These are phyloP conservation scores for Corrigiola litoralis DNA, from an alignment of 179 eudicot species.

Conservation along the genomic window DNA sequence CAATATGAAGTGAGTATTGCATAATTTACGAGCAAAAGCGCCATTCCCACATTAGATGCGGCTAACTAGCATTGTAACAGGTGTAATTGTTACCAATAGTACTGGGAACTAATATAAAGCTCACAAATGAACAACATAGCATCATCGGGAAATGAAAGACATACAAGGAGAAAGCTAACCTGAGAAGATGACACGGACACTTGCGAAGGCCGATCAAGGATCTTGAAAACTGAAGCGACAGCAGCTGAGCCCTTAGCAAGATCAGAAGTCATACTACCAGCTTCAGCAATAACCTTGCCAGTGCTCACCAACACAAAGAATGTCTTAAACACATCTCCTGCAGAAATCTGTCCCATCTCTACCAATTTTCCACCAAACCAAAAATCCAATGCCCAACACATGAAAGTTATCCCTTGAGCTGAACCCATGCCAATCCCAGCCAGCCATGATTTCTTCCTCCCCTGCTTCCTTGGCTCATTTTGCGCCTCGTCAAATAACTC, in stretches of 20 bases:
- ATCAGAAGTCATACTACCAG: conserved; percentile 51
- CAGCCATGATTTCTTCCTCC: conserved; percentile 34
- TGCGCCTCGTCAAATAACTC: conserved; percentile 38
- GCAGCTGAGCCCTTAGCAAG: conserved; percentile 45
- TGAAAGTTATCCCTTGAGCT: conserved; percentile 42
- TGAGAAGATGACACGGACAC: conserved; percentile 10
- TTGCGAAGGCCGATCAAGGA: conserved; percentile 32
- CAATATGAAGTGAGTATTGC: too few species aligned
- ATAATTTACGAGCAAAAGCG: too few species aligned
- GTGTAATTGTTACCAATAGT: too few species aligned
- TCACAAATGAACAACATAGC: background rate
- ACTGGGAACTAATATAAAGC: too few species aligned
- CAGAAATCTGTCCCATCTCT: conserved; percentile 31
- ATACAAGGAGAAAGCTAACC: conserved; percentile 13
- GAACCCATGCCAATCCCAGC: conserved; percentile 41
- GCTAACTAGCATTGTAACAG: too few species aligned
- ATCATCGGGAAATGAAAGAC: background rate
- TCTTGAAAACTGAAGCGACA: conserved; percentile 35
- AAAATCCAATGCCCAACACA: conserved; percentile 53
- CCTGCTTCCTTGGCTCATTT: conserved; percentile 36
- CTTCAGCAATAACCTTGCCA: conserved; percentile 45
- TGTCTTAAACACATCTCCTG: conserved; percentile 48
- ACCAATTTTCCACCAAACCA: conserved; percentile 44
- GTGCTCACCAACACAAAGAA: conserved; percentile 46
- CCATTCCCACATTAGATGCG: too few species aligned